phyloP scores from a whole-genome alignment of 1,284 basidiomycete species.

The Boletus smithii region DNA sequence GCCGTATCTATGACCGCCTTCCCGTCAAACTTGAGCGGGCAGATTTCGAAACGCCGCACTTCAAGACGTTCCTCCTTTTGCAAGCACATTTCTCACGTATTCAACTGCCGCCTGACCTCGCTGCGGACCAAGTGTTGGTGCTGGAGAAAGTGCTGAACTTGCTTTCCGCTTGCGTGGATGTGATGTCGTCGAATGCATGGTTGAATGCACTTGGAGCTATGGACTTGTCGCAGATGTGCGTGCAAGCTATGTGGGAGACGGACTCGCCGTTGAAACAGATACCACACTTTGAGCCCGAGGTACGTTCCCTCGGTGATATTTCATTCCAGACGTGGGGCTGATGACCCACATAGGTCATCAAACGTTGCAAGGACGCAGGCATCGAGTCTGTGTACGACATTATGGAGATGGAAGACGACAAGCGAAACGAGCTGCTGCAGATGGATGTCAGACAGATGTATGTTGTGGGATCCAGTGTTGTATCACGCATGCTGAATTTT shows the following conservation, averaged over 20 bases:
- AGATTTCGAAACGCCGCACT: conserved; percentile 92
- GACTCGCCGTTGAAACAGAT: conserved; percentile 94
- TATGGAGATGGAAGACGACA: conserved; percentile 94
- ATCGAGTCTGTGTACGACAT: conserved; percentile 91
- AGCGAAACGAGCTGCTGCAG: conserved; percentile 77
- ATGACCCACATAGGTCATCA: conserved; percentile 55
- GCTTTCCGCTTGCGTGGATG: conserved; percentile 92
- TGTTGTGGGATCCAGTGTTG: conserved; percentile 27
- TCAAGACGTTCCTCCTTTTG: conserved; percentile 96
- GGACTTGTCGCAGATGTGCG: conserved; percentile 99
- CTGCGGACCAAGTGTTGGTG: conserved; percentile 84
- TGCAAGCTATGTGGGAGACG: conserved; percentile 96
- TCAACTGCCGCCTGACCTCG: conserved; percentile 88
- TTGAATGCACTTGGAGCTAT: conserved; percentile 93
- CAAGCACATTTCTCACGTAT: conserved; percentile 97
- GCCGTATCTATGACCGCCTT: conserved; percentile 93
- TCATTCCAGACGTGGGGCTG: background rate
- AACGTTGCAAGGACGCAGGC: conserved; percentile 78
- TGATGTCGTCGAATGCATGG: conserved; percentile 96
- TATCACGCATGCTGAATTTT: conserved; percentile 16
- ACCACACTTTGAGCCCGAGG: conserved; percentile 90
- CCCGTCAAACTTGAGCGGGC: conserved; percentile 87
- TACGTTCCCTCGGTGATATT: conserved; percentile 28
- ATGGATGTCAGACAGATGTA: conserved; percentile 88
- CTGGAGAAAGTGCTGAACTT: conserved; percentile 89